Conservation (phyloP, 2,329 filamentous ascomycete genomes). For the Dendryphion nanum region DNA sequence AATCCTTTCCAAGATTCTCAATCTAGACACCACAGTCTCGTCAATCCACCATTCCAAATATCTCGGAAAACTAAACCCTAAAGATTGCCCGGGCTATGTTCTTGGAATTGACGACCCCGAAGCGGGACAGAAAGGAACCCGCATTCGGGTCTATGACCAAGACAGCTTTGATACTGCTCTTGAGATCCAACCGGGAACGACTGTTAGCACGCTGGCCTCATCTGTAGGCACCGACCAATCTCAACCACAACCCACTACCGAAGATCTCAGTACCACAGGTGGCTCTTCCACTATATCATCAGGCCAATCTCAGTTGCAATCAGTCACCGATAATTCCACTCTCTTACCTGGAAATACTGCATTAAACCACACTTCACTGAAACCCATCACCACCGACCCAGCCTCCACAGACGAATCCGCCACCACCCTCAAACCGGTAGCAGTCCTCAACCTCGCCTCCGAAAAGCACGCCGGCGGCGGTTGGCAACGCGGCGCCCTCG, state of each 20-base stretch:
- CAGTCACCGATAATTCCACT: conserved; percentile 1
- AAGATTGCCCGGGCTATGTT: conserved; percentile 20
- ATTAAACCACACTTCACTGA: no score
- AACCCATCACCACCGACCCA: no score
- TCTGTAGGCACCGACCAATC: not conserved
- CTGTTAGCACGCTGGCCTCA: conserved; percentile 2
- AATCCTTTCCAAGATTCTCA: conserved; percentile 16
- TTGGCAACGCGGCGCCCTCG: conserved; percentile 60
- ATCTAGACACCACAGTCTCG: conserved; percentile 17
- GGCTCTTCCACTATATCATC: no score
- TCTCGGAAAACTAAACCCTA: conserved; percentile 12
- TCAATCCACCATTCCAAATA: conserved; percentile 16
- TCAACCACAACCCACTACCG: not conserved
- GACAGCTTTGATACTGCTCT: conserved; percentile 36
- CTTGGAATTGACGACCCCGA: conserved; percentile 13
- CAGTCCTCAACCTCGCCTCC: conserved; percentile 67
- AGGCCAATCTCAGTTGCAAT: not conserved
- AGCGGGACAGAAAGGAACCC: conserved; percentile 20
- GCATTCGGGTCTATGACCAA: conserved; percentile 29
- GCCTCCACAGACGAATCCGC: not conserved
- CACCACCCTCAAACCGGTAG: conserved; percentile 43
- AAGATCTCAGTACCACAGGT: no score
- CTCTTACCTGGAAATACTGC: no score
- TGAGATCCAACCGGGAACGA: conserved; percentile 17
- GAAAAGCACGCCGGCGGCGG: conserved; percentile 59